A percentile compares a stretch with the other conserved stretches of the same genome.
These are phyloP conservation scores for Mycena floridula DNA, from an alignment of 768 basidiomycete genomes.

Conservation along the genomic window DNA sequence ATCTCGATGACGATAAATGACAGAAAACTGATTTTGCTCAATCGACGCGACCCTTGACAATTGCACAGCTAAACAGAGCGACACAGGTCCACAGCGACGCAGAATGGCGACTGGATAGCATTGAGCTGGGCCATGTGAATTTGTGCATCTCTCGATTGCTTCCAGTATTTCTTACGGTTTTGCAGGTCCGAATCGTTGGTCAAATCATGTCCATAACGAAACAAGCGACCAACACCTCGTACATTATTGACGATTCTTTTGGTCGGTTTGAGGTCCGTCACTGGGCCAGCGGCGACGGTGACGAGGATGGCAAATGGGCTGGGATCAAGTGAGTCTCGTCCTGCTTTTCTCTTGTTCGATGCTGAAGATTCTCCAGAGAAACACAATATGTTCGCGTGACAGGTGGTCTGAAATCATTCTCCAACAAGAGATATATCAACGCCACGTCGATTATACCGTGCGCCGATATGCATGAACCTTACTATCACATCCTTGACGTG, in stretches of 20 bases:
- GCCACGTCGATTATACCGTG: neutral
- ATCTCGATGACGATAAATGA: too few relatives aligned
- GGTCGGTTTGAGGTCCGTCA: neutral
- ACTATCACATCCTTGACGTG: neutral
- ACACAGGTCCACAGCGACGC: conserved; percentile 9
- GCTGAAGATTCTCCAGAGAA: conserved; percentile 1
- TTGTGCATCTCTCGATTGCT: neutral
- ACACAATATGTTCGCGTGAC: conserved; percentile 2
- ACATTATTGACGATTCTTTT: neutral
- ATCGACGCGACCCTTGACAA: conserved; percentile 24
- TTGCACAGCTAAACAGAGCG: conserved; percentile 17
- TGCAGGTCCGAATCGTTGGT: neutral
- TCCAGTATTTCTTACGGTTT: neutral
- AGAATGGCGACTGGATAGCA: conserved; percentile 14
- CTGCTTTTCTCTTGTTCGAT: neutral
- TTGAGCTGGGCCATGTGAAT: conserved; percentile 12
- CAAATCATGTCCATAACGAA: neutral
- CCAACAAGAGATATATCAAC: neutral
- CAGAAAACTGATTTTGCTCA: neutral
- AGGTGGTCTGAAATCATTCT: conserved; percentile 3
- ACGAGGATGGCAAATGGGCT: neutral
- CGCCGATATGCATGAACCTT: conserved; percentile 1
- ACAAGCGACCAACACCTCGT: neutral
- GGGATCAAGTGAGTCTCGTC: neutral
- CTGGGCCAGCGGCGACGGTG: neutral